phyloP scores from a whole-genome alignment of 306 rosid genomes.

The Urtica urens region DNA sequence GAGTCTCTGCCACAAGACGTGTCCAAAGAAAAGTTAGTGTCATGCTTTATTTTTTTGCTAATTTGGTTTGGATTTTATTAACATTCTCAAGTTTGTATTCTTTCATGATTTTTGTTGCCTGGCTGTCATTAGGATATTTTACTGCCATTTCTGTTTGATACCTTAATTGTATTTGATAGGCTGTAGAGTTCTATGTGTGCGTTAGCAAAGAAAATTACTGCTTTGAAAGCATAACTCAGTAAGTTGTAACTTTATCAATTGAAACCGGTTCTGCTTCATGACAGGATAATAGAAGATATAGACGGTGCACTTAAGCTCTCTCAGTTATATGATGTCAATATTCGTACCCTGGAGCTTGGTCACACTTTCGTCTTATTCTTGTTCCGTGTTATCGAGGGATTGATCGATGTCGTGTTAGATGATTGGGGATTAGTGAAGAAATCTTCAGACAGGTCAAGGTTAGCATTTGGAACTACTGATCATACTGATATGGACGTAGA shows the following conservation, averaged over 20 bases:
- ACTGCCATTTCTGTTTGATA: no score
- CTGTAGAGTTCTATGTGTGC: no score
- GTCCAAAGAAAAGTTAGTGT: constrained; percentile 27
- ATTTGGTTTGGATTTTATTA: no score
- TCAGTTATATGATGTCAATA: constrained; percentile 29
- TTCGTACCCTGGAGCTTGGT: constrained; percentile 43
- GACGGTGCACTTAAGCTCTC: constrained; percentile 47
- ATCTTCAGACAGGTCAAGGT: constrained; percentile 26
- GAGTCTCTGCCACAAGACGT: constrained; percentile 11
- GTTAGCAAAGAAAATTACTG: background rate
- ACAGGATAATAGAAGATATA: constrained; percentile 52
- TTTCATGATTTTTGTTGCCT: no score
- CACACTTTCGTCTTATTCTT: constrained; percentile 52
- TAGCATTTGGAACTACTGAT: constrained; percentile 17
- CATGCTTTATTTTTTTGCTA: background rate
- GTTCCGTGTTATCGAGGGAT: constrained; percentile 24
- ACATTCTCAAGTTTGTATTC: no score
- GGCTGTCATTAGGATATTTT: no score
- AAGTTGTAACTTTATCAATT: constrained; percentile 7
- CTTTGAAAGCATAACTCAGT: background rate
- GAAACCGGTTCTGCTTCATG: constrained; percentile 8
- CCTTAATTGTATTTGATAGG: no score
- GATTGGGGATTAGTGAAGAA: constrained; percentile 50
- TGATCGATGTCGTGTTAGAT: constrained; percentile 41
- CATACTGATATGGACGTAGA: constrained; percentile 31